Evolutionary conservation across 352 stramenopile genomes (phyloP).

Genomic region (Phytopythium mirpurense): DNA sequence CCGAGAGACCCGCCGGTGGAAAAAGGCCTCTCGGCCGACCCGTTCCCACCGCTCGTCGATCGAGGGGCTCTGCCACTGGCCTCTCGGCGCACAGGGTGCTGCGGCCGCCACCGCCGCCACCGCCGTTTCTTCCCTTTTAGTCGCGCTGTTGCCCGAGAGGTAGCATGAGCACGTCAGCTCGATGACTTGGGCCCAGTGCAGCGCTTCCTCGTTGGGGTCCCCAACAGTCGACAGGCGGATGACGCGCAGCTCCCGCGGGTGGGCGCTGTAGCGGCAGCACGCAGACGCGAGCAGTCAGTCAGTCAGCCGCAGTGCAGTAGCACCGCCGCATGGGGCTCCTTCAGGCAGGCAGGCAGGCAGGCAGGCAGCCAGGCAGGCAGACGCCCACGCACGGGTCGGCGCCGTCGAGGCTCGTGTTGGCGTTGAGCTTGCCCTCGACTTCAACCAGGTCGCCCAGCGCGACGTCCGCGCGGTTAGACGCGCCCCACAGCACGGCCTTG

Average conservation of each 20-base stretch:
- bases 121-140: too few species aligned
- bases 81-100: background rate
- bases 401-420: constrained; percentile 36
- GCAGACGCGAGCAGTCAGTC: background rate
- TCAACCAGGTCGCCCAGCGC: constrained; percentile 66
- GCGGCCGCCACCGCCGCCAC: background rate
- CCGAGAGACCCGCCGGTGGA: constrained; percentile 23
- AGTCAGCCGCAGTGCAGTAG: too few species aligned
- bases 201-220: constrained; percentile 72
- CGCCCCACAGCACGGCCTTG: constrained; percentile 47
- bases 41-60: constrained; percentile 26
- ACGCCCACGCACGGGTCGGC: constrained; percentile 15
- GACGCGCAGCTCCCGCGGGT: constrained; percentile 49
- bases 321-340: too few species aligned
- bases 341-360: too few species aligned
- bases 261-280: constrained; percentile 9
- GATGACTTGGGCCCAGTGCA: constrained; percentile 59
- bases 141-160: constrained; percentile 8
- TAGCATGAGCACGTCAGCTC: constrained; percentile 45
- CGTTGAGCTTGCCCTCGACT: constrained; percentile 70
- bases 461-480: background rate
- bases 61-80: background rate
- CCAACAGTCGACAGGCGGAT: constrained; percentile 36
- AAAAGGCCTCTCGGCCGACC: constrained; percentile 38
- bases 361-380: too few species aligned